Evolutionary conservation across 257 asterid species (phyloP).

Genomic region (Forsythia viridissima): DNA sequence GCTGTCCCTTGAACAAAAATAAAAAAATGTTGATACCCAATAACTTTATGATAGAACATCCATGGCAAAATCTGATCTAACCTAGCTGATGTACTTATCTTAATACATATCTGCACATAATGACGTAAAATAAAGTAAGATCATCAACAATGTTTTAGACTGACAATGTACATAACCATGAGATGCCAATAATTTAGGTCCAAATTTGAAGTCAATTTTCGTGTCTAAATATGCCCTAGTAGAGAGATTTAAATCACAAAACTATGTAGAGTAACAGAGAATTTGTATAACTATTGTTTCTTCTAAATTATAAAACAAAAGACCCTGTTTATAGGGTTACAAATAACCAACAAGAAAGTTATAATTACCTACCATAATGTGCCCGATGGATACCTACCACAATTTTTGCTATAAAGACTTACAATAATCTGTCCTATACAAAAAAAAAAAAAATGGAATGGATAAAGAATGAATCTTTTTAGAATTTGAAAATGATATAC

Average conservation of each 20-base stretch:
- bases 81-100: constrained; percentile 76
- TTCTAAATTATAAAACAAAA: too few relatives aligned
- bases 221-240: not conserved
- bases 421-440: too few relatives aligned
- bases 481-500: not conserved
- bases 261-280: not conserved
- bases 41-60: constrained; percentile 84
- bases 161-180: not conserved
- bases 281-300: too few relatives aligned
- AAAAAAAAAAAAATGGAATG: not conserved
- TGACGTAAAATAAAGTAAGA: constrained; percentile 5
- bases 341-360: too few relatives aligned
- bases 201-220: not conserved
- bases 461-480: not conserved
- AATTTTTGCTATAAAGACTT: too few relatives aligned
- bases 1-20: constrained; percentile 86
- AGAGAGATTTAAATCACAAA: not conserved
- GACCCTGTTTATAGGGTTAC: too few relatives aligned
- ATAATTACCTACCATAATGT: too few relatives aligned
- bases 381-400: too few relatives aligned
- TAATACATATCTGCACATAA: constrained; percentile 60
- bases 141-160: not conserved
- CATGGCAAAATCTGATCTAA: constrained; percentile 88
- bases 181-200: constrained; percentile 11
- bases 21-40: constrained; percentile 66